Evolutionary conservation across 2,329 filamentous ascomycete species (phyloP).

Genomic region (Camillea tinctor): DNA sequence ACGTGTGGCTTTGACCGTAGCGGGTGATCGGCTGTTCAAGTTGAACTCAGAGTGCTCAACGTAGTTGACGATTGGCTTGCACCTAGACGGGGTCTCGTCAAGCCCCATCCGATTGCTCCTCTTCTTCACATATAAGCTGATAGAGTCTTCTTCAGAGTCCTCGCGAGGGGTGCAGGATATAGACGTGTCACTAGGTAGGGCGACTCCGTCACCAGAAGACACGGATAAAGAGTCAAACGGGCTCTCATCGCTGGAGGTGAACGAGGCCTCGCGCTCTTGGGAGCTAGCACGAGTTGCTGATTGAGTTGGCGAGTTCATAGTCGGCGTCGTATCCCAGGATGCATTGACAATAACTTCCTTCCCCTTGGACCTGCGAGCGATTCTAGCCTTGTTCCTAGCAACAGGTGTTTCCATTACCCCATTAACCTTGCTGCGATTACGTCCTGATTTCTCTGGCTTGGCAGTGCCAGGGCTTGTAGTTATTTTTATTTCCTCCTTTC

Average conservation of each 20-base stretch:
- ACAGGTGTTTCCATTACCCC: background rate
- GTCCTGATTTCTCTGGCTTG: background rate
- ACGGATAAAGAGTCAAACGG: background rate
- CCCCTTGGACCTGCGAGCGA: background rate
- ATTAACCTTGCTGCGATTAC: background rate
- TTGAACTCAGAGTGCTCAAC: background rate
- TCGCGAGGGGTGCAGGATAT: background rate
- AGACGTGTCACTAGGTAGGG: background rate
- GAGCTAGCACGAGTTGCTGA: background rate
- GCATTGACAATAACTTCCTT: background rate
- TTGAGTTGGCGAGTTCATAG: background rate
- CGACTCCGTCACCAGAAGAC: background rate
- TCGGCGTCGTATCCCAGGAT: background rate
- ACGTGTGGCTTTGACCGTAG: background rate
- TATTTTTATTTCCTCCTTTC: background rate
- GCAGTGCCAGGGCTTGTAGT: background rate
- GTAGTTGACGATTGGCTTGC: background rate
- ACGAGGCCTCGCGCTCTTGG: background rate
- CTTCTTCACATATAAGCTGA: background rate
- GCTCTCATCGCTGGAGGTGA: conserved; percentile 5
- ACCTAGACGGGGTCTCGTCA: background rate
- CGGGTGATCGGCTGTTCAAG: background rate
- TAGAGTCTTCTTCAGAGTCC: background rate
- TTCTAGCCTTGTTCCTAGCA: background rate
- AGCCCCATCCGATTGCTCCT: background rate